Conservation (phyloP, 129 eudicot genomes). For the Pittosporum tobira region DNA sequence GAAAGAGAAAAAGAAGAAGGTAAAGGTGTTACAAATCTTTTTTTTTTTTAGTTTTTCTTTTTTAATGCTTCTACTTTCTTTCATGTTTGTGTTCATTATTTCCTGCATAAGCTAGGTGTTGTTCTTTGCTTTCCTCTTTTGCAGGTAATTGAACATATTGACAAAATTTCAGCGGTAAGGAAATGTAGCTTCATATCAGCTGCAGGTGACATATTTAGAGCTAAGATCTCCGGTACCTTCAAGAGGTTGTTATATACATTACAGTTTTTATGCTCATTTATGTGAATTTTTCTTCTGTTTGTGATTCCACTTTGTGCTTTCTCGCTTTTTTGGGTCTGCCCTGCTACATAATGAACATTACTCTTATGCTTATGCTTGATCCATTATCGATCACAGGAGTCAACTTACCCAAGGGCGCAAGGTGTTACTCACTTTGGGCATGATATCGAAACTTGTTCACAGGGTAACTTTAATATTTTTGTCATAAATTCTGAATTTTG, state of each 20-base stretch:
- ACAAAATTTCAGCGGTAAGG: constrained; percentile 69
- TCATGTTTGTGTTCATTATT: not conserved
- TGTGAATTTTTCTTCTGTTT: too few species aligned
- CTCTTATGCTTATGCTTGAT: not conserved
- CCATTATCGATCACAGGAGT: constrained; percentile 37
- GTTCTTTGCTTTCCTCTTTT: constrained; percentile 12
- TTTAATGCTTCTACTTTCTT: not conserved
- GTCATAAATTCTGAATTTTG: not conserved
- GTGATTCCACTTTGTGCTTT: too few species aligned
- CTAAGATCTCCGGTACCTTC: constrained; percentile 88
- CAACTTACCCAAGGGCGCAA: constrained; percentile 93
- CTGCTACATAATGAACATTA: not conserved
- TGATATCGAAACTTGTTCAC: constrained; percentile 73
- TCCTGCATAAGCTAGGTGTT: not conserved
- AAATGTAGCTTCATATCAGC: constrained; percentile 80
- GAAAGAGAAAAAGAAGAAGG: constrained; percentile 86
- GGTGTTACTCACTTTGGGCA: constrained; percentile 66
- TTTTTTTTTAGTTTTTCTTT: not conserved
- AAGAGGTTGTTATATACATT: constrained; percentile 52
- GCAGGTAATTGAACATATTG: constrained; percentile 81
- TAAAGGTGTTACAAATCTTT: constrained; percentile 15
- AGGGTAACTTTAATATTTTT: constrained; percentile 44
- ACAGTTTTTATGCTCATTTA: not conserved
- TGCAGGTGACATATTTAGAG: constrained; percentile 76
- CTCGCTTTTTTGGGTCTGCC: too few species aligned